Conservation (phyloP, 257 asterid species). For the Coffea canephora region DNA sequence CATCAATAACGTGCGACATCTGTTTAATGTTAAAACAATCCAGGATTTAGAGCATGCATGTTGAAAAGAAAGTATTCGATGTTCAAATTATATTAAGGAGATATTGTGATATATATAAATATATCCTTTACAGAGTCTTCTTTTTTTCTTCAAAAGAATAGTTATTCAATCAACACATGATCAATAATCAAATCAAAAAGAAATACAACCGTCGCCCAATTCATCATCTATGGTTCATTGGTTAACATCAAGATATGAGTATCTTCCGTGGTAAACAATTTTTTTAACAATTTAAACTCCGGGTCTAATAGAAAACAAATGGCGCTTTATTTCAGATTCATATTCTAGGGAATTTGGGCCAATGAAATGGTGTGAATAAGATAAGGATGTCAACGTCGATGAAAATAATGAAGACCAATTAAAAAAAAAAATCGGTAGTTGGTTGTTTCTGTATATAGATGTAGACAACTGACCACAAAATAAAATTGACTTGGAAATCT, state of each 20-base stretch:
- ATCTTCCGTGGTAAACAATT: not conserved
- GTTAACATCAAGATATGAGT: not conserved
- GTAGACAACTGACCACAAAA: not conserved
- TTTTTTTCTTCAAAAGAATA: too few relatives aligned
- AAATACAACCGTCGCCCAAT: not conserved
- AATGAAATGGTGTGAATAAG: not conserved
- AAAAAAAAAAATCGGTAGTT: not conserved
- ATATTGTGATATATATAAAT: not conserved
- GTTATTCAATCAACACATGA: not conserved
- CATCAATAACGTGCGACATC: not conserved
- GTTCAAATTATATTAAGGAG: not conserved
- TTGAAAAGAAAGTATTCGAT: not conserved
- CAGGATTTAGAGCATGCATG: not conserved
- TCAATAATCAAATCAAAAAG: not conserved
- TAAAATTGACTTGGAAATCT: constrained; percentile 1
- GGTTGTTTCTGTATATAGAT: constrained; percentile 4
- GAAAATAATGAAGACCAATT: constrained; percentile 16
- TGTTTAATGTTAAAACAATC: not conserved
- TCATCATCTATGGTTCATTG: not conserved
- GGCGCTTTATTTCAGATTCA: not conserved
- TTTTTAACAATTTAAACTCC: not conserved
- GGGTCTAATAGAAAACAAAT: not conserved
- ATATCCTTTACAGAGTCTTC: too few relatives aligned
- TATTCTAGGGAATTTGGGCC: too few relatives aligned
- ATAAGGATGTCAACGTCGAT: constrained; percentile 19